Conservation (phyloP, 257 asterid species). For the Echium plantagineum region DNA sequence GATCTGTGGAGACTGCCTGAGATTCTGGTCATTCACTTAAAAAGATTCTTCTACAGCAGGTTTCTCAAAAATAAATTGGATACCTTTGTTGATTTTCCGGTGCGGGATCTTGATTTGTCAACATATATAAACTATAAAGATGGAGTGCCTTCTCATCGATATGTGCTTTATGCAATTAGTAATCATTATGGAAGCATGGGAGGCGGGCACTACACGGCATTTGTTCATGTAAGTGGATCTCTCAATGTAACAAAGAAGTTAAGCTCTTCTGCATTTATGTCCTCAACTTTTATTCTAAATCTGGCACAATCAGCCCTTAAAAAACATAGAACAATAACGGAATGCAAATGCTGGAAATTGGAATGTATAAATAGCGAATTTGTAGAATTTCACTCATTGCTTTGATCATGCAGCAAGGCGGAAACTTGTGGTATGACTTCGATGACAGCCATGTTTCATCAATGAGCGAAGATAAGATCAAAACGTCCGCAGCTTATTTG, state of each 20-base stretch:
- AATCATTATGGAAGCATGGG: conserved; percentile 94
- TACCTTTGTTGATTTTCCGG: conserved; percentile 73
- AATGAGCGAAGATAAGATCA: conserved; percentile 70
- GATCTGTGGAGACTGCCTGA: conserved; percentile 95
- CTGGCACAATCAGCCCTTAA: no score
- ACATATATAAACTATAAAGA: conserved; percentile 42
- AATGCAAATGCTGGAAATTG: no score
- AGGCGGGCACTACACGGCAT: conserved; percentile 90
- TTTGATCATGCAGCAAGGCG: conserved; percentile 54
- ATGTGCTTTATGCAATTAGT: conserved; percentile 76
- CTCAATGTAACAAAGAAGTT: no score
- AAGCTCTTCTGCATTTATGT: no score
- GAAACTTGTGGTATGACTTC: conserved; percentile 75
- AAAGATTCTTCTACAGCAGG: conserved; percentile 77
- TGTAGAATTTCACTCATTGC: conserved; percentile 2
- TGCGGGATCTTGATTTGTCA: conserved; percentile 68
- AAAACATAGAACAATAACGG: no score
- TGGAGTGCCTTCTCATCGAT: conserved; percentile 42
- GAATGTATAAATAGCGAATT: no score
- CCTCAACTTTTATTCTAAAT: no score
- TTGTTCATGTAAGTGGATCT: conserved; percentile 60
- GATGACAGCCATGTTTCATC: conserved; percentile 82
- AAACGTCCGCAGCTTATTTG: conserved; percentile 83
- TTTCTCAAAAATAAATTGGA: conserved; percentile 73
- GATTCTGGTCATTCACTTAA: conserved; percentile 80